These are phyloP conservation scores for Blastomyces percursus DNA, from an alignment of 2,329 filamentous ascomycete genomes.

Conservation along the genomic window DNA sequence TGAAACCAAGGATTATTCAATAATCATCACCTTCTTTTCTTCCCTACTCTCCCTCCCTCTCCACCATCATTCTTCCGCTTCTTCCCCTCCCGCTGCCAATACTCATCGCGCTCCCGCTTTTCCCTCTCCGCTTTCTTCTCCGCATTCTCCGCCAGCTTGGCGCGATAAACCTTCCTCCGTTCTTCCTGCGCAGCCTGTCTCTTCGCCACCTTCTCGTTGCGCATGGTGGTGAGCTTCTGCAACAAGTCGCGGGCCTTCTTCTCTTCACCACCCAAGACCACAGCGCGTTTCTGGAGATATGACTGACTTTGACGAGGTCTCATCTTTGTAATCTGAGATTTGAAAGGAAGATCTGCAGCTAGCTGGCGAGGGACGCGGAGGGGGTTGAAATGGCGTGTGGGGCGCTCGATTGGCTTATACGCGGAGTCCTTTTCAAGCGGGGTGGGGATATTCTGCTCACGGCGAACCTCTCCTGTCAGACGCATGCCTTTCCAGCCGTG, in stretches of 20 bases:
- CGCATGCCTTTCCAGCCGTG: conserved; percentile 75
- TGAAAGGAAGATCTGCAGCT: conserved; percentile 78
- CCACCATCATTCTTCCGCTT: conserved; percentile 52
- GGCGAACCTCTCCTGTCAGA: conserved; percentile 80
- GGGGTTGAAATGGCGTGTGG: conserved; percentile 64
- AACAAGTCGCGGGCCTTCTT: conserved; percentile 77
- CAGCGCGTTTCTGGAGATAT: conserved; percentile 90
- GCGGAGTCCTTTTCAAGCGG: conserved; percentile 74
- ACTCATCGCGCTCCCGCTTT: conserved; percentile 86
- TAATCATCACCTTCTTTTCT: conserved; percentile 32
- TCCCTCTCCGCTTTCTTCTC: conserved; percentile 81
- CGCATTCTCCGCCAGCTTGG: conserved; percentile 67
- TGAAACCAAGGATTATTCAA: not conserved
- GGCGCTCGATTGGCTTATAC: conserved; percentile 56
- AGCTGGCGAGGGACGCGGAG: conserved; percentile 39
- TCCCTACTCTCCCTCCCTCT: conserved; percentile 40
- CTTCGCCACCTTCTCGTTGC: conserved; percentile 84
- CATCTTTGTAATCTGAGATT: conserved; percentile 75
- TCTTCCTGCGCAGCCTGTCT: conserved; percentile 78
- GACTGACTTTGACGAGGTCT: conserved; percentile 69
- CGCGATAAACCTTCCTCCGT: conserved; percentile 65
- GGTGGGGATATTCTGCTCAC: conserved; percentile 60
- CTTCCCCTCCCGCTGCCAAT: conserved; percentile 82
- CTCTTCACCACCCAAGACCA: conserved; percentile 78
- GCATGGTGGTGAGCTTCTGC: conserved; percentile 81